Evolutionary conservation across 2,329 filamentous ascomycete species (phyloP), one percentile per base, ranked within the genome.

Genomic region (Phialophora tarda): DNA sequence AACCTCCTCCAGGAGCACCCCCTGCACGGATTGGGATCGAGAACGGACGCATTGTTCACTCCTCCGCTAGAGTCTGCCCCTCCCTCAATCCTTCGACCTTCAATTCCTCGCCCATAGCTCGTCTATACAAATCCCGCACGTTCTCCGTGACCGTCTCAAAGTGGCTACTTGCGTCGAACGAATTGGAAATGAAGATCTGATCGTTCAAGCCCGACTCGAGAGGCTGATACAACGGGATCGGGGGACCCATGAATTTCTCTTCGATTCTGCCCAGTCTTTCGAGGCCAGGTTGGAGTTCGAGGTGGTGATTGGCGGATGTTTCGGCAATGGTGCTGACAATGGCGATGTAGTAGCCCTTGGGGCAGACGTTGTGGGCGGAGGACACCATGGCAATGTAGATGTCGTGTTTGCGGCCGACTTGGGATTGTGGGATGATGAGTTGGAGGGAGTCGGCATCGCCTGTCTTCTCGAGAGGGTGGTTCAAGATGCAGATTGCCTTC

Each of bases 241-340:
- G 92, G 32, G 92, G 82, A 28, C 92, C 91, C 90, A 97, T 93
- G 82, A 98, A 99, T 79, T 93, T 93, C 86, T 98, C 95, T 82
- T 98, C 93, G 70, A 97, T 95, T 78, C 88, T 87, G 73, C 95
- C 95, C 32, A 99, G 89, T 72, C 94, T 89, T 76, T 97, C 93
- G 72, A 98, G 89, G 76, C 94, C 95, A 32, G 93, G 89, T 81
- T 95, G 88, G 51, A 99, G 89, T 83, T 99, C 95, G 65, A 97
- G 84, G 81, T 99, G 95, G 82, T 97, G 93, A 86, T 99, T 98
- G 71, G 91, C 89, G 68, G 89, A 83, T 53, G 89, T 89, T 84
- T 99, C 96, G 71, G 95, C 92, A 76, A 99, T 97, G 67, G 95
- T 99, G 56, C 93, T 97, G 71, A 99, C 94, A 68, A 98, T 99